Percentiles rank a stretch among this genome's conserved stretches.
These are phyloP conservation scores for Rhodotorula kratochvilovae DNA, from an alignment of 768 basidiomycete species.

Conservation along the genomic window DNA sequence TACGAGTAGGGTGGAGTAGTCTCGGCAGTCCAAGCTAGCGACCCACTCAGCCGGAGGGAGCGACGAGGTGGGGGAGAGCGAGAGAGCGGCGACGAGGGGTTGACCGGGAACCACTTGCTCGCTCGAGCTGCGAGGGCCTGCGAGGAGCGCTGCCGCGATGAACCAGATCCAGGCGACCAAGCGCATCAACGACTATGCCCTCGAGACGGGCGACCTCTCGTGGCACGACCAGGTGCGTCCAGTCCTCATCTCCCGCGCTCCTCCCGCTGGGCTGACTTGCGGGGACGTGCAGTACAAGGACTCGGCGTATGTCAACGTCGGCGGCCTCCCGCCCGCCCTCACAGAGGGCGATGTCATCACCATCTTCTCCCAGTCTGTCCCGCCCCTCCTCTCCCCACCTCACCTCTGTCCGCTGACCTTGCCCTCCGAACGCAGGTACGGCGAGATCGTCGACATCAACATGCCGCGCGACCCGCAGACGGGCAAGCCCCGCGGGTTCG, in stretches of 20 bases:
- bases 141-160: slow-evolving; percentile 1
- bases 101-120: too few relatives aligned
- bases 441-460: slow-evolving; percentile 93
- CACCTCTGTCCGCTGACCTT: neutral
- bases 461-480: slow-evolving; percentile 90
- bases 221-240: slow-evolving; percentile 85
- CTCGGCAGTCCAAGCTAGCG: too few relatives aligned
- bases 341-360: slow-evolving; percentile 97
- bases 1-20: too few relatives aligned
- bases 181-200: slow-evolving; percentile 84
- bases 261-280: neutral
- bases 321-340: slow-evolving; percentile 78
- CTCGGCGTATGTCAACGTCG: slow-evolving; percentile 90
- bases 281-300: slow-evolving; percentile 52
- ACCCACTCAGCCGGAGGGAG: too few relatives aligned
- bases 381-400: neutral
- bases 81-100: too few relatives aligned
- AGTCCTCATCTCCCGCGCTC: neutral
- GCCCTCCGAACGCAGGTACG: slow-evolving; percentile 61
- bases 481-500: slow-evolving; percentile 85
- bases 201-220: slow-evolving; percentile 64
- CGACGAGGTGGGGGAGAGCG: too few relatives aligned
- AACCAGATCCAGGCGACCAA: slow-evolving; percentile 71
- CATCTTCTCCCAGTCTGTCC: slow-evolving; percentile 83
- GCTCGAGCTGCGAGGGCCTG: too few relatives aligned